A percentile compares a stretch with the other conserved stretches of the same genome.
Conservation (phyloP, 2,329 filamentous ascomycete species). For the Hymenoscyphus linearis region DNA sequence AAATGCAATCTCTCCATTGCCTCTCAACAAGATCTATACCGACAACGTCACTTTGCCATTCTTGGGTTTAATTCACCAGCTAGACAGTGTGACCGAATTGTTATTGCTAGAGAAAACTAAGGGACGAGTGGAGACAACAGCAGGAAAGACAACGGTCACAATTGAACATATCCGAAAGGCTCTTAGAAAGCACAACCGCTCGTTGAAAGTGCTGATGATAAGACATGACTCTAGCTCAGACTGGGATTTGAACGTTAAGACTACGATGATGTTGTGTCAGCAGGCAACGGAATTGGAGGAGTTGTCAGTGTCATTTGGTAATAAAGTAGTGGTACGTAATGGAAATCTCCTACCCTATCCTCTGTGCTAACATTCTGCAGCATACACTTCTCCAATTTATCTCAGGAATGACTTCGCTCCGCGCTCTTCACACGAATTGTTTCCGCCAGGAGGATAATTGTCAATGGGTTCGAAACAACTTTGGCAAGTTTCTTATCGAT, state of each 20-base stretch:
- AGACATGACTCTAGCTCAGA: constrained; percentile 47
- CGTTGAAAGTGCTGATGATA: constrained; percentile 53
- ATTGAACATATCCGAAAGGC: constrained; percentile 56
- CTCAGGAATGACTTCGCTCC: constrained; percentile 41
- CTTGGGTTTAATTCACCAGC: constrained; percentile 46
- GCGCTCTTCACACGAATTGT: constrained; percentile 50
- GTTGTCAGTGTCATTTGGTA: constrained; percentile 50
- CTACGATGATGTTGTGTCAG: constrained; percentile 48
- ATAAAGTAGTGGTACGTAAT: constrained; percentile 47
- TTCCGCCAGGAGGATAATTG: constrained; percentile 53
- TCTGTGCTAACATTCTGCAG: constrained; percentile 32
- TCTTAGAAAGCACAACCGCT: constrained; percentile 52
- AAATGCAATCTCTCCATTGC: constrained; percentile 46
- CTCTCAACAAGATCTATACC: constrained; percentile 54
- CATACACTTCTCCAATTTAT: constrained; percentile 54
- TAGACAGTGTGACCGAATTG: constrained; percentile 51
- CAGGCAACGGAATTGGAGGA: constrained; percentile 48
- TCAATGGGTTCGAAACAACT: constrained; percentile 51
- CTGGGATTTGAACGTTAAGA: constrained; percentile 55
- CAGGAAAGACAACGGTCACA: constrained; percentile 43
- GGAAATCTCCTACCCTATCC: neutral
- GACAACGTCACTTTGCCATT: constrained; percentile 56
- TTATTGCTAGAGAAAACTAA: constrained; percentile 52
- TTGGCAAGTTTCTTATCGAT: constrained; percentile 54
- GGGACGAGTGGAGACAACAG: constrained; percentile 48